Evolutionary conservation across 345 rosid species (phyloP).

Genomic region (Gynandropsis gynandra): DNA sequence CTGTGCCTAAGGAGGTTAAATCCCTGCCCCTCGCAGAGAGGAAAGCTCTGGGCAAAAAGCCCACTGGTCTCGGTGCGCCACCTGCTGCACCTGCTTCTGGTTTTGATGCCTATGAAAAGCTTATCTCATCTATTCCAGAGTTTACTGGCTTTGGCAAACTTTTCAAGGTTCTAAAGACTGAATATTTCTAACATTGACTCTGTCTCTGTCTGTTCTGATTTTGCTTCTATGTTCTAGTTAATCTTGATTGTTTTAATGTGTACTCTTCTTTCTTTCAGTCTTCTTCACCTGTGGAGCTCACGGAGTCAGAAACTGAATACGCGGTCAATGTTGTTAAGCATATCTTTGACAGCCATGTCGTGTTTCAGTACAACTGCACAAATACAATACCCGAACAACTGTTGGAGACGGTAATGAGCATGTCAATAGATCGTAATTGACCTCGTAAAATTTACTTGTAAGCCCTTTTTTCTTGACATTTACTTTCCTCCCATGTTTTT

Average conservation of each 20-base stretch:
- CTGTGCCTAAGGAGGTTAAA: constrained; percentile 85
- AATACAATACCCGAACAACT: constrained; percentile 92
- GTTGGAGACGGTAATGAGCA: constrained; percentile 69
- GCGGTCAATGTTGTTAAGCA: constrained; percentile 92
- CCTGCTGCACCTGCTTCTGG: constrained; percentile 56
- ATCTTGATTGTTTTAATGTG: constrained; percentile 16
- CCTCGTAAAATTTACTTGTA: neutral
- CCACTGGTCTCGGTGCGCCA: constrained; percentile 76
- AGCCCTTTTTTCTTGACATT: neutral
- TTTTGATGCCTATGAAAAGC: constrained; percentile 71
- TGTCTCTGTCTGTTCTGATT: constrained; percentile 12
- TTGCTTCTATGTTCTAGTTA: no score
- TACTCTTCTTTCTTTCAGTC: constrained; percentile 40
- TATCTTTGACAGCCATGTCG: constrained; percentile 75
- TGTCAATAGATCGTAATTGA: constrained; percentile 3
- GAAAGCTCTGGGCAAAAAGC: constrained; percentile 88
- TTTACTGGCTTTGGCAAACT: constrained; percentile 77
- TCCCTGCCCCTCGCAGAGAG: constrained; percentile 83
- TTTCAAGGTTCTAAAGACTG: constrained; percentile 58
- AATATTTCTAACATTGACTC: constrained; percentile 1
- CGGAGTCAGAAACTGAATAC: constrained; percentile 97
- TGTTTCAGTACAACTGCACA: constrained; percentile 95
- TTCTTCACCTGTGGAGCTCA: constrained; percentile 79
- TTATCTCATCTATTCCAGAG: constrained; percentile 76
- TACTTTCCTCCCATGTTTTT: constrained; percentile 19